Evolutionary conservation across 2,329 filamentous ascomycete species (phyloP).

Genomic region (Penicillium sp.): DNA sequence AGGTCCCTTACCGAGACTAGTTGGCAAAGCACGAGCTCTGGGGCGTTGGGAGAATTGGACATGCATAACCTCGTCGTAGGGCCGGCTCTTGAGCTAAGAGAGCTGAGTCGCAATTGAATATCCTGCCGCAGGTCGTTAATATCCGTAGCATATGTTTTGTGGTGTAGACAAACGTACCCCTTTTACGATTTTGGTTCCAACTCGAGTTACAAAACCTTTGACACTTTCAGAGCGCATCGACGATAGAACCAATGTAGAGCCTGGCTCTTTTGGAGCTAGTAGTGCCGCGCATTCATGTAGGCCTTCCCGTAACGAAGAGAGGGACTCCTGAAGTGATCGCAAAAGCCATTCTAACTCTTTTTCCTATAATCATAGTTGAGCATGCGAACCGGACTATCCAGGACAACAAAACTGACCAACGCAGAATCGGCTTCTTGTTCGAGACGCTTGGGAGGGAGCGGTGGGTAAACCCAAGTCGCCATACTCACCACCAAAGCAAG

Average conservation of each 20-base stretch:
- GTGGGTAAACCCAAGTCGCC: slow-evolving; percentile 67
- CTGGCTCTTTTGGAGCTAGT: slow-evolving; percentile 81
- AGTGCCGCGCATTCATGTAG: slow-evolving; percentile 88
- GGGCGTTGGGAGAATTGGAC: slow-evolving; percentile 58
- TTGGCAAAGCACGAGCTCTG: slow-evolving; percentile 68
- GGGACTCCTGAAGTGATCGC: slow-evolving; percentile 63
- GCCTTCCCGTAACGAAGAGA: slow-evolving; percentile 68
- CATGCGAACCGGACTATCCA: background rate
- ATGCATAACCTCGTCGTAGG: slow-evolving; percentile 57
- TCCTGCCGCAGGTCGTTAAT: slow-evolving; percentile 55
- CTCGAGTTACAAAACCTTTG: slow-evolving; percentile 88
- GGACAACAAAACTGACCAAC: slow-evolving; percentile 46
- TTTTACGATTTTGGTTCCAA: slow-evolving; percentile 89
- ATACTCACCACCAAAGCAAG: slow-evolving; percentile 42
- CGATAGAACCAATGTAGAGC: slow-evolving; percentile 86
- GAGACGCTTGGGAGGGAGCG: slow-evolving; percentile 57
- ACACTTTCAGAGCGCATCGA: slow-evolving; percentile 85
- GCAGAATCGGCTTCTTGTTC: slow-evolving; percentile 58
- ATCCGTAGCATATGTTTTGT: background rate
- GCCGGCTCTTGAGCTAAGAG: slow-evolving; percentile 56
- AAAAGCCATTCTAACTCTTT: slow-evolving; percentile 70
- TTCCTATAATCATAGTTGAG: slow-evolving; percentile 42
- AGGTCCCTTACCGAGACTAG: slow-evolving; percentile 74
- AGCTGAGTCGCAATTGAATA: slow-evolving; percentile 72
- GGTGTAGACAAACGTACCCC: slow-evolving; percentile 63